Percentiles rank a stretch among this genome's conserved stretches.
Evolutionary conservation across 306 rosid genomes (phyloP).

Genomic region (Acacia acuminata): DNA sequence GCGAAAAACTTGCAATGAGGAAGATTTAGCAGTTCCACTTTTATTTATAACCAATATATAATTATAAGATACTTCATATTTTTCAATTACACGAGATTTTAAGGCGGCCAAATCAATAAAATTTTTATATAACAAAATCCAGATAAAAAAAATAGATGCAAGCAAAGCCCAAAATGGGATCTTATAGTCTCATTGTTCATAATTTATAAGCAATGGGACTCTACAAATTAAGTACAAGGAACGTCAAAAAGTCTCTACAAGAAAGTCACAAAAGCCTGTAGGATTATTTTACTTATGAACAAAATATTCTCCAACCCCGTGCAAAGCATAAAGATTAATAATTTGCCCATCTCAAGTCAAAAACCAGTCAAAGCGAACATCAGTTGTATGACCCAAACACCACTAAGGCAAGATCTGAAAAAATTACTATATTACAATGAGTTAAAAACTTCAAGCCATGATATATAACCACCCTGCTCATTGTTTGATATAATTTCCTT

Average conservation of each 20-base stretch:
- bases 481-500: conserved; percentile 10
- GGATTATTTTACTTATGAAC: neutral
- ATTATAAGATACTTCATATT: too few species aligned
- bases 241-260: neutral
- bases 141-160: neutral
- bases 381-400: conserved; percentile 16
- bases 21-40: too few species aligned
- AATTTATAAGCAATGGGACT: neutral
- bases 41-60: too few species aligned
- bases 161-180: neutral
- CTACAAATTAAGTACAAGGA: neutral
- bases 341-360: conserved; percentile 6
- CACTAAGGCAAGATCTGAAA: conserved; percentile 8
- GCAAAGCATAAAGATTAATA: neutral
- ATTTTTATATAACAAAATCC: too few species aligned
- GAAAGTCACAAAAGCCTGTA: neutral
- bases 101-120: neutral
- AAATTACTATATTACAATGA: neutral
- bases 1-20: too few species aligned
- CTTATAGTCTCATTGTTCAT: neutral
- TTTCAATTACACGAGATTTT: too few species aligned
- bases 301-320: neutral
- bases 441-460: conserved; percentile 3
- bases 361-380: conserved; percentile 16
- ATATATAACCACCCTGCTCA: conserved; percentile 23